Evolutionary conservation across 2,329 filamentous ascomycete genomes (phyloP), one percentile per base, ranked within the genome.

Genomic region (Trichoderma sp.): DNA sequence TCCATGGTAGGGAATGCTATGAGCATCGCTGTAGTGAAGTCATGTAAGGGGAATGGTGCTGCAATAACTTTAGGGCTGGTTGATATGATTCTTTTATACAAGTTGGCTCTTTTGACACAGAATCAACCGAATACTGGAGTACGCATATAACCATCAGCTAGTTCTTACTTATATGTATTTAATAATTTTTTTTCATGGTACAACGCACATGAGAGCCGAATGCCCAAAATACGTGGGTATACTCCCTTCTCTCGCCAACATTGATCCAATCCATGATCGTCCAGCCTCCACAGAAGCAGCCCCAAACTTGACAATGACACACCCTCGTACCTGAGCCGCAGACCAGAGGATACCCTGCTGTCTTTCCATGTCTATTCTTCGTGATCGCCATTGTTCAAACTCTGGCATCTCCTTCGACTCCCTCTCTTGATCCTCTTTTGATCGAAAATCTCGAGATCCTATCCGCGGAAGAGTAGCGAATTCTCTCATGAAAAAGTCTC

Each of bases 251-350:
- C 87, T 84, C 54, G 83, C 79, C 56, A 97, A 80, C 86, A 97
- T 91, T 7, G 84, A 84, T 10, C 89, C 88, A 68, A 98, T 84
- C 93, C 94, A 98, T 56, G 86, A 81, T 71, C 92, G 87, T 4
- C 90, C 93, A 29, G 90, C 90, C 77, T 98, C 93, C 27, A 97
- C 90, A 53, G 90, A 90, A 65, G 84, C 85, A 1, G 94, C 92
- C 1, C 92, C 93, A 77, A 98, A 96, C 78, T 98, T 98, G 72
- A 98, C 90, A 29, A 97, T 85, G 4, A 95, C 90, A 74, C 94
- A 97, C 4, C 92, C 90, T 64, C 93, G 86, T 37, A 96, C 88
- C 29, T 85, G 86, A 15, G 93, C 92, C 13, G 91, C 92, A 29
- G 93, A 94, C 92, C 93, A 97, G 4, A 94, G 82, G 4, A 97